Evolutionary conservation across 352 stramenopile genomes (phyloP), one percentile per base, ranked within the genome.

Genomic region (Globisporangium orthogonon): DNA sequence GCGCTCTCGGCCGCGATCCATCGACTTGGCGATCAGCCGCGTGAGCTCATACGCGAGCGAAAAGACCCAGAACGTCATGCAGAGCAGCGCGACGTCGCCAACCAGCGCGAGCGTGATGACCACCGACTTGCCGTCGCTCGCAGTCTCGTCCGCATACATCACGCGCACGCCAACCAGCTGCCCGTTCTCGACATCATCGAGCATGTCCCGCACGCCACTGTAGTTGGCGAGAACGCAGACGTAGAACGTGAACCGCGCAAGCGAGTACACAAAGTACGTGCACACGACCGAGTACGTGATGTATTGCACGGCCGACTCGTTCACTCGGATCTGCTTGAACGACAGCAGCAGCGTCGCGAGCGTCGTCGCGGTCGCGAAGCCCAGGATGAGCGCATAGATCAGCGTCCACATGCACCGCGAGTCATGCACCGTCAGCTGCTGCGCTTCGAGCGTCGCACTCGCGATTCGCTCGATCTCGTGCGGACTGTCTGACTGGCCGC

Each of bases 21-120:
- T 89, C 31, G 73, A 82, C 47, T 83, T 84, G 48, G 67, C 61
- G 47, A 87, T 84, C 18, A 91, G 65, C 7, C 74, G 73, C 54
- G 71, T 82, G 65, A 91, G 75, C 47, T 91, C 81, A 54, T 81
- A 89, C 4, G 78, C 71, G 47, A 87, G 63, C 3, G 67, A 71
- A 43, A 83, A 78, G 56, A 91, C 69, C 67, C 81, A 91, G 31
- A 88, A 81, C 1, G 76, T 75, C 50, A 71, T 79, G 31, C 68
- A 76, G 13, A 88, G 56, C 28, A 87, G 67, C 50, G 75, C 76
- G 40, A 80, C 73, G 66, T 88, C 80, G 40, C 80, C 80, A 31
- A 78, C 64, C 5, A 88, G 54, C 50, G 76, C 77, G 59, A 91
- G 47, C 0, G 61, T 54, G 37, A 83, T 58, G 14, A 67, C 65